Base-by-base conservation (phyloP, 805 yeast species). In the Kodamaea jinghongensis region DNA sequence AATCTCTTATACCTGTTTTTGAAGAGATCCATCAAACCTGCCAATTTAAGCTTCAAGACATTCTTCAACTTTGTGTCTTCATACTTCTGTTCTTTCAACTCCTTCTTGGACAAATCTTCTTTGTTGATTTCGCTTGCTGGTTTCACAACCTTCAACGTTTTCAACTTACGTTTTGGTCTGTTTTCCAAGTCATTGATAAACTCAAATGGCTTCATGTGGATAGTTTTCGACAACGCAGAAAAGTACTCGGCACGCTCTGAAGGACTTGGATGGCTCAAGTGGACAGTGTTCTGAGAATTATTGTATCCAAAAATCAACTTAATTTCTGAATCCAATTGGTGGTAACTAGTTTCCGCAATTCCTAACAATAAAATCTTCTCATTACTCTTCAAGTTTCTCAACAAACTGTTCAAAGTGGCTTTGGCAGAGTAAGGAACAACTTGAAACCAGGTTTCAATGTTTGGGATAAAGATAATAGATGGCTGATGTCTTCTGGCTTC, bases 401-500 rank as follows among this genome's bases (percentile, higher is more conserved):
- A 65, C 44, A 90, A 63, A 17, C 88, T 81, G 15, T 79, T 70
- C 26, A 93, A 71, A 2, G 93, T 82, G 1, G 89, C 78, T 46
- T 76, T 77, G 1, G 90, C 87, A 2, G 86, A 71, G 9, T 74
- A 78, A 0, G 88, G 77, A 28, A 86, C 74, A 3, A 86, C 81
- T 8, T 65, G 71, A 39, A 73, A 67, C 89, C 96, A 88, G 7
- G 81, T 75, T 42, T 88, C 88, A 37, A 88, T 65, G 53, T 85
- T 84, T 3, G 98, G 96, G 36, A 93, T 77, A 56, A 77, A 84
- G 2, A 93, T 65, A 11, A 93, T 82, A 6, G 96, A 77, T 0
- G 98, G 99, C 43, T 85, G 84, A 47, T 91, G 95, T 54, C 95
- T 77, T 47, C 86, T 77, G 4, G 95, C 93, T 61, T 93, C 99